A percentile compares a stretch with the other conserved stretches of the same genome.
These are phyloP conservation scores for Sporothrix schenckii DNA, from an alignment of 2,329 filamentous ascomycete genomes.

Conservation along the genomic window DNA sequence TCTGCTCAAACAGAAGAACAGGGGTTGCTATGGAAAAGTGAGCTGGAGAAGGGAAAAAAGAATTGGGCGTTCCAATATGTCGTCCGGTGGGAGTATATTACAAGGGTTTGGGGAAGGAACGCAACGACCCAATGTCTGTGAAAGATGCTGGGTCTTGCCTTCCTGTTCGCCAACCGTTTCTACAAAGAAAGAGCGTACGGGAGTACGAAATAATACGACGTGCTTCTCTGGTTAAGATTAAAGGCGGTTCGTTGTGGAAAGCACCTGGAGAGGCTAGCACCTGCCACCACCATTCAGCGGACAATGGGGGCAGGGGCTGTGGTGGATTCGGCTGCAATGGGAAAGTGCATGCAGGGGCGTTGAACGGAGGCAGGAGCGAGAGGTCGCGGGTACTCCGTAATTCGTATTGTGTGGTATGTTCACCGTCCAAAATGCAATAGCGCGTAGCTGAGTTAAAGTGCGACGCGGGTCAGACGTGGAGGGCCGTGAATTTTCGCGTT, in stretches of 20 bases:
- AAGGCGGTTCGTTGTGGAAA: constrained; percentile 20
- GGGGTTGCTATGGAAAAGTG: background rate
- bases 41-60: background rate
- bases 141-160: constrained; percentile 6
- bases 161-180: background rate
- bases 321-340: constrained; percentile 9
- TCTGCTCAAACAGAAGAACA: background rate
- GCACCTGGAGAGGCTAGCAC: constrained; percentile 19
- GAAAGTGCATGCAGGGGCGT: constrained; percentile 14
- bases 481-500: constrained; percentile 36
- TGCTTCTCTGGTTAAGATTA: constrained; percentile 20
- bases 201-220: too few species aligned
- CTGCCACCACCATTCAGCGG: background rate
- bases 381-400: background rate
- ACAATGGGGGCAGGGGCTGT: constrained; percentile 7
- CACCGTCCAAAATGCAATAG: background rate
- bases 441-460: constrained; percentile 19
- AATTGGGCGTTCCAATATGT: constrained; percentile 15
- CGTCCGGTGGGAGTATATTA: constrained; percentile 16
- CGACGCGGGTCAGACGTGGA: constrained; percentile 17
- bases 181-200: constrained; percentile 8
- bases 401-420: background rate
- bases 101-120: constrained; percentile 21
- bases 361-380: background rate
- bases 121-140: background rate